Evolutionary conservation across 371 early-diverging fungal genomes (phyloP), one percentile per base, ranked within the genome.

Genomic region (Rhizopus delemar): DNA sequence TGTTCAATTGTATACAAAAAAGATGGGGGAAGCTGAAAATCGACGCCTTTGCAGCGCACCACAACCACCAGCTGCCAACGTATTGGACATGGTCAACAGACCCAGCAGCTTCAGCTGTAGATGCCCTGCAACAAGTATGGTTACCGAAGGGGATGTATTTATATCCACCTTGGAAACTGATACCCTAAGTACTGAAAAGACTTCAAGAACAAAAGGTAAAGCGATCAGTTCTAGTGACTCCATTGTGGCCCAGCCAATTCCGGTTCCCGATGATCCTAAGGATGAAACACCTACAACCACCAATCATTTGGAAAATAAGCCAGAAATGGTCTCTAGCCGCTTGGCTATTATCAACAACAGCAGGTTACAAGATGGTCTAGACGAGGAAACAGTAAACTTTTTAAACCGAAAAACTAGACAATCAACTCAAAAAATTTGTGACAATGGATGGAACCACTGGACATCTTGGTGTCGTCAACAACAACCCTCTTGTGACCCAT

Each of bases 1-100:
- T 35, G n/a, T 65, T 65, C 32, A 8, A 62, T 22, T 6, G 12
- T 34, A 58, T 63, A 11, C 41, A 22, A 16, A 45, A n/a, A 45
- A 35, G 22, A 53, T 53, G 49, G 61, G 61, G 59, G 52, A 46
- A 41, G 11, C 3, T 57, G 35, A 59, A 2, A 32, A 45, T 78
- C 8, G 74, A 78, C 41, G 61, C 63, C n/a, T 78, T 78, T 53
- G 74, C 73, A 9, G 39, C 66, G 1, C 28, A 54, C 16, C 50
- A 56, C 51, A 71, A 56, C 46, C 16, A 66, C 36, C 51, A 62
- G 39, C 57, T 66, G 3, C 36, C 28, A 32, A 0, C 5, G 11
- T 74, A 39, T 38, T 70, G 69, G 71, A 62, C 34, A 35, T 41
- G 45, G 29, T 46, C 43, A 11, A 51, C 52, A 13, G 69, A 77